Evolutionary conservation across 2,329 filamentous ascomycete species (phyloP), one percentile per base, ranked within the genome.

Genomic region (Coniochaeta ligniaria): DNA sequence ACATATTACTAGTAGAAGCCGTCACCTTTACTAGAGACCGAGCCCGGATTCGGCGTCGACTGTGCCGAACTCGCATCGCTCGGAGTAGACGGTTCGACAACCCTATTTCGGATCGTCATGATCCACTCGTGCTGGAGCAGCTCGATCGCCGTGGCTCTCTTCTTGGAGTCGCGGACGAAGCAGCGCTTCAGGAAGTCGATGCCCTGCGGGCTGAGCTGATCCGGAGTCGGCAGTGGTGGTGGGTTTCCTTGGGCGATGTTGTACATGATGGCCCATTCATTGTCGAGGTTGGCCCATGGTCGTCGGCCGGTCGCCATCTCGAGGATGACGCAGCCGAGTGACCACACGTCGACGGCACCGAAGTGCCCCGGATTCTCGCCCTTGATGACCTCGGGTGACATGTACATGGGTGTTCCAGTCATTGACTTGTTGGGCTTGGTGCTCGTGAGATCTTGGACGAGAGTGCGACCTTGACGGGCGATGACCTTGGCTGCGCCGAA

Each of bases 191-290:
- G 74, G 70, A 99, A 98, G 71, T 98, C 92, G 64, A 97, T 87
- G 24, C 95, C 95, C 60, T 85, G 76, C 0, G 88, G 83, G 69
- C 90, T 95, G 64, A 99, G 83, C 74, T 98, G 94, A 59, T 98
- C 94, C 0, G 80, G 73, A 0, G 85, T 82, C 1, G 95, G 95
- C 60, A 97, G 81, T 71, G 92, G 89, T 6, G 95, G 95, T 57
- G 92, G 90, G 68, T 97, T 96, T 65, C 95, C 95, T 72, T 96
- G 94, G 1, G 95, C 95, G 70, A 99, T 99, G 78, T 98, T 98
- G 82, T 97, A 99, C 95, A 99, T 99, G 77, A 99, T 98, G 47
- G 95, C 95, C 92, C 93, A 99, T 75, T 99, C 95, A 72, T 99
- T 99, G 78, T 99, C 95, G 55, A 98, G 86, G 65, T 89, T 92